phyloP scores from a whole-genome alignment of 2,329 filamentous ascomycete species.

The Pyrenophora graminea region DNA sequence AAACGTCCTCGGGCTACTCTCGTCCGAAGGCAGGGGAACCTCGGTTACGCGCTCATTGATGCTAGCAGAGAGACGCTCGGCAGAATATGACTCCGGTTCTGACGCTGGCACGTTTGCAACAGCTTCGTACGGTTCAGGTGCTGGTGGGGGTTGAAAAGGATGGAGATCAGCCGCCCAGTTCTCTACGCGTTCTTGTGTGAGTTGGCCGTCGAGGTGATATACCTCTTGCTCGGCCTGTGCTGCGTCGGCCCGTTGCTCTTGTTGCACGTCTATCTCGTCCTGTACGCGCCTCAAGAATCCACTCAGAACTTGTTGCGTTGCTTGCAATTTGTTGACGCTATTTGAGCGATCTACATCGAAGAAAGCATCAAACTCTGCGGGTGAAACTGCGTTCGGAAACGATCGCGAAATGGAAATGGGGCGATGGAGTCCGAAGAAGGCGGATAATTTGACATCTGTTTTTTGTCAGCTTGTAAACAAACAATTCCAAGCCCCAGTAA shows the following conservation, averaged over 20 bases:
- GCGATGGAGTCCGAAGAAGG: slow-evolving; percentile 94
- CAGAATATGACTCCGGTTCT: slow-evolving; percentile 19
- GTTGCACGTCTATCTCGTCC: slow-evolving; percentile 34
- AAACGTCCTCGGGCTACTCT: slow-evolving; percentile 28
- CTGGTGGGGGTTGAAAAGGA: slow-evolving; percentile 84
- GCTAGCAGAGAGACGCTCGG: slow-evolving; percentile 26
- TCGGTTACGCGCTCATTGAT: slow-evolving; percentile 44
- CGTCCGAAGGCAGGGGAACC: slow-evolving; percentile 19
- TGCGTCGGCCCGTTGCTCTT: slow-evolving; percentile 46
- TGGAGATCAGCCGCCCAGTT: slow-evolving; percentile 59
- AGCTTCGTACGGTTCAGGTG: slow-evolving; percentile 64
- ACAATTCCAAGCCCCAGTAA: neutral
- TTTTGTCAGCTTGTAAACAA: neutral
- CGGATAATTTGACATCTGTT: slow-evolving; percentile 81
- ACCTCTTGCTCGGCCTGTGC: slow-evolving; percentile 41
- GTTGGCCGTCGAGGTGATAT: slow-evolving; percentile 39
- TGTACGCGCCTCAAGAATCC: slow-evolving; percentile 48
- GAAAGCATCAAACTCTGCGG: slow-evolving; percentile 81
- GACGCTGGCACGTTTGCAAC: slow-evolving; percentile 29
- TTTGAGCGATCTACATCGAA: slow-evolving; percentile 64
- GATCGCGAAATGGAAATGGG: slow-evolving; percentile 74
- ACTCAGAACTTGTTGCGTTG: slow-evolving; percentile 53
- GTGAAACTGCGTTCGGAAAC: slow-evolving; percentile 69
- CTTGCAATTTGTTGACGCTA: slow-evolving; percentile 53
- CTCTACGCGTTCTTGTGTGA: slow-evolving; percentile 43